phyloP scores from a whole-genome alignment of 2,329 filamentous ascomycete genomes.

The Thielaviopsis ethacetica region DNA sequence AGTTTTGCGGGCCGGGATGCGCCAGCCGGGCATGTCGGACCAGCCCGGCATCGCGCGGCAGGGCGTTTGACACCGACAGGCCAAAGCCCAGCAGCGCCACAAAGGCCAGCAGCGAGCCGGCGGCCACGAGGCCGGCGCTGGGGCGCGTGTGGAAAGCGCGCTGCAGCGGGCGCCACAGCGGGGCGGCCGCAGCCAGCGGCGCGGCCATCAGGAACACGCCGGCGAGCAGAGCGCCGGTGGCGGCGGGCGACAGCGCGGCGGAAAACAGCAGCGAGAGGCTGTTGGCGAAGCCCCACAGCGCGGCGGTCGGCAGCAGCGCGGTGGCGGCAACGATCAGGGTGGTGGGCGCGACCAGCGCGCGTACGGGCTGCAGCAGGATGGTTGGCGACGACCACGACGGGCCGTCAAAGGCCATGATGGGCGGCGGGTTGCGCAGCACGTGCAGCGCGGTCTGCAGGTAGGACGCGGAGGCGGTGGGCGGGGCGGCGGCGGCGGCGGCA shows the following conservation, averaged over 20 bases:
- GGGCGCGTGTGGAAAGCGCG: conserved; percentile 21
- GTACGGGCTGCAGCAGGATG: conserved; percentile 27
- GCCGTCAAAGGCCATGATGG: conserved; percentile 21
- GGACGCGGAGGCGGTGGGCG: conserved; percentile 12
- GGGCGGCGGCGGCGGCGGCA: conserved; percentile 2
- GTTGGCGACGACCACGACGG: conserved; percentile 14
- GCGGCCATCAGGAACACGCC: conserved; percentile 27
- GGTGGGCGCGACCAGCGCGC: conserved; percentile 33
- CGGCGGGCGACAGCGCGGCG: conserved; percentile 23
- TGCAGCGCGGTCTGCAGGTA: conserved; percentile 7
- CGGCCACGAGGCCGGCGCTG: conserved; percentile 22
- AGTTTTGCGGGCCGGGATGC: conserved; percentile 17
- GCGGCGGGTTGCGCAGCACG: conserved; percentile 7
- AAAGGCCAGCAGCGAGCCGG: conserved; percentile 28
- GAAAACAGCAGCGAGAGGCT: conserved; percentile 32
- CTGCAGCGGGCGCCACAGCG: conserved; percentile 19
- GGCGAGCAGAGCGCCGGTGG: conserved; percentile 28
- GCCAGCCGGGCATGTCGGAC: conserved; percentile 17
- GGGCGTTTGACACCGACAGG: not conserved
- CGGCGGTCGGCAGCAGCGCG: conserved; percentile 27
- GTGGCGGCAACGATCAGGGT: conserved; percentile 29
- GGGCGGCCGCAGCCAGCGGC: conserved; percentile 19
- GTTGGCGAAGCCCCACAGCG: conserved; percentile 30
- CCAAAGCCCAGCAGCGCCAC: conserved; percentile 23
- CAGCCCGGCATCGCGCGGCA: conserved; percentile 16